Evolutionary conservation across 176 grass and related monocot species (phyloP), one percentile per base, ranked within the genome.

Genomic region (Oryza australiensis): DNA sequence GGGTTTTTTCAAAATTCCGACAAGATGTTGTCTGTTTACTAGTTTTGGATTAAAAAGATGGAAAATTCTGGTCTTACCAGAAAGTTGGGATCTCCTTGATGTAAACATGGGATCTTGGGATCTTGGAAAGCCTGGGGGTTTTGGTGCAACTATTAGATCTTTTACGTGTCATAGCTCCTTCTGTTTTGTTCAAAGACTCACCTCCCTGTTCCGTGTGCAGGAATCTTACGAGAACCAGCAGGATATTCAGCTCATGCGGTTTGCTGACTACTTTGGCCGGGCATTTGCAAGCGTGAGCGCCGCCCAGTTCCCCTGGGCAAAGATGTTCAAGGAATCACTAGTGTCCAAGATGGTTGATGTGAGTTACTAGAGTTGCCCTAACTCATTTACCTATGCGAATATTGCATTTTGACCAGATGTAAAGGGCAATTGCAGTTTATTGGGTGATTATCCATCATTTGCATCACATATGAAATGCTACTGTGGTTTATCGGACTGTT

Each of bases 171-270:
- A 49, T 5, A 15, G 60, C 62, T 15, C 43, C 76, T n/a, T 65
- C 46, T 76, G 40, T 32, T 70, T 7, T 60, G 27, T 12, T 13
- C 3, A 15, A 22, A 62, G 28, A 83, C 83, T 79, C 80, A 26
- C 55, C 64, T 62, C 34, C 55, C 63, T 57, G 5, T 33, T 71
- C 35, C 83, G 30, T 77, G 62, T 64, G 76, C 83, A 99, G 97
- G 89, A 29, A 68, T 94, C 91, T 1, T 99, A 96, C 42, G 97
- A 96, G 83, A 84, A 89, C 51, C 87, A 91, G 64, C 87, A 96
- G 43, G 91, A 92, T 62, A 99, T 99, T 74, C 97, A 96, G 24
- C 93, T 99, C 70, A 99, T 96, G 97, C 83, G 97, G 70, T 99
- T 99, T 30, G 97, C 97, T 3, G 97, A 99, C 73, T 99, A 96